Percentiles rank a stretch among this genome's conserved stretches.
Conservation (phyloP, 2,329 filamentous ascomycete species). For the Fusarium citri region DNA sequence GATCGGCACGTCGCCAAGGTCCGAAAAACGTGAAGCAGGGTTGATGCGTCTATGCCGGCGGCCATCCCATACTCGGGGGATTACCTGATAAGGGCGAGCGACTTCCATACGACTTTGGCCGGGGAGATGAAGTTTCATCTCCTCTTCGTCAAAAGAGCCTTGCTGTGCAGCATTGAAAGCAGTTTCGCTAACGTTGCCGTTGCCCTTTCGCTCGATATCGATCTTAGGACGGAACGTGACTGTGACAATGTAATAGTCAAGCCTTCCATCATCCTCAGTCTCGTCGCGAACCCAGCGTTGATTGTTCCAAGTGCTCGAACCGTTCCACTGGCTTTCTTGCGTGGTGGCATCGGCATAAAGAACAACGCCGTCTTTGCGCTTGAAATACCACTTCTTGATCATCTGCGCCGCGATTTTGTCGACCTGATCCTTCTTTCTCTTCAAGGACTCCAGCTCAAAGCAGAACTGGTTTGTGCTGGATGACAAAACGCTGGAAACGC, state of each 20-base stretch:
- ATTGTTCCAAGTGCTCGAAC: constrained; percentile 56
- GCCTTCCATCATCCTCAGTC: constrained; percentile 47
- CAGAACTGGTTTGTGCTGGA: constrained; percentile 53
- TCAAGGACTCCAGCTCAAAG: constrained; percentile 61
- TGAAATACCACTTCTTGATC: constrained; percentile 40
- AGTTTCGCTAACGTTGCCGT: constrained; percentile 21
- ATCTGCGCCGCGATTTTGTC: constrained; percentile 54
- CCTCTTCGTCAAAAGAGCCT: not conserved
- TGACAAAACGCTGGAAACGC: constrained; percentile 42
- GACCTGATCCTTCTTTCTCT: constrained; percentile 58
- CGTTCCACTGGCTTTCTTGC: constrained; percentile 56
- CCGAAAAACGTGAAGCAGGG: accelerated
- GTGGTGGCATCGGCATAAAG: constrained; percentile 48
- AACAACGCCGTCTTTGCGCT: constrained; percentile 47
- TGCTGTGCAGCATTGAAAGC: constrained; percentile 6
- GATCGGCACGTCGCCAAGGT: not conserved
- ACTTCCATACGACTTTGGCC: not conserved
- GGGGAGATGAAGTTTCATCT: constrained; percentile 9
- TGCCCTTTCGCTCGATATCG: constrained; percentile 37
- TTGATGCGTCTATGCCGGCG: not conserved
- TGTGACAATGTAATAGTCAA: constrained; percentile 59
- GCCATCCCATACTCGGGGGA: not conserved
- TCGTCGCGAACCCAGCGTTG: constrained; percentile 58
- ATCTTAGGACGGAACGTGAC: constrained; percentile 50
- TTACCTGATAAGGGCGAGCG: not conserved